phyloP scores from a whole-genome alignment of 2,329 filamentous ascomycete genomes.

The Trichoderma sp. region DNA sequence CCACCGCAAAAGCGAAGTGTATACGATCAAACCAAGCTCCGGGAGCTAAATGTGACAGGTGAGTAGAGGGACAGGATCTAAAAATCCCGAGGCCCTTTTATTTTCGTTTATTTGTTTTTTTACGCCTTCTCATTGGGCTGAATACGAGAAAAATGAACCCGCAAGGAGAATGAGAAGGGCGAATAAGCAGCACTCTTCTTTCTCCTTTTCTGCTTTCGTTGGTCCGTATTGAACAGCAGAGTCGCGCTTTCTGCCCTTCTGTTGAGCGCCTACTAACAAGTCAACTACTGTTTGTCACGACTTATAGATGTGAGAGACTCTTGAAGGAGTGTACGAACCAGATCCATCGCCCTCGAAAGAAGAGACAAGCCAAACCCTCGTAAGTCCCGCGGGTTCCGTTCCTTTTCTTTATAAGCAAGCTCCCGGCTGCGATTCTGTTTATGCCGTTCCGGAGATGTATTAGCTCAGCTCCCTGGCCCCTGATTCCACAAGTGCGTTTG shows the following conservation, averaged over 20 bases:
- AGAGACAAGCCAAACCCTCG: conserved; percentile 50
- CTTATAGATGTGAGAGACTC: conserved; percentile 44
- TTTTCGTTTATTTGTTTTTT: background rate
- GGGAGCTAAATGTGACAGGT: conserved; percentile 46
- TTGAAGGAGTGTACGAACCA: conserved; percentile 47
- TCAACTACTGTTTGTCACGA: background rate
- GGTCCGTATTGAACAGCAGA: background rate
- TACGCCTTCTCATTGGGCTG: background rate
- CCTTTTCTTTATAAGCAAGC: background rate
- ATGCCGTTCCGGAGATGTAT: background rate
- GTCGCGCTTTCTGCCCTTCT: background rate
- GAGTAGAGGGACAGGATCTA: conserved; percentile 15
- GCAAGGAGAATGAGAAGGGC: background rate
- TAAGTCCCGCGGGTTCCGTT: conserved; percentile 32
- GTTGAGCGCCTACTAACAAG: background rate
- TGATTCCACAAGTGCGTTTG: background rate
- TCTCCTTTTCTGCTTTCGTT: background rate
- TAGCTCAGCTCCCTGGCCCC: background rate
- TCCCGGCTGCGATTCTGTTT: background rate
- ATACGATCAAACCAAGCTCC: conserved; percentile 39
- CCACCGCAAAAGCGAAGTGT: conserved; percentile 50
- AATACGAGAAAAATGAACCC: background rate
- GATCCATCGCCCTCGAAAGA: conserved; percentile 49
- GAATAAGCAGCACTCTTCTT: background rate
- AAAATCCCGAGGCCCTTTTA: background rate